Evolutionary conservation across 768 basidiomycete genomes (phyloP).

Genomic region (Phaeolepiota aurea): DNA sequence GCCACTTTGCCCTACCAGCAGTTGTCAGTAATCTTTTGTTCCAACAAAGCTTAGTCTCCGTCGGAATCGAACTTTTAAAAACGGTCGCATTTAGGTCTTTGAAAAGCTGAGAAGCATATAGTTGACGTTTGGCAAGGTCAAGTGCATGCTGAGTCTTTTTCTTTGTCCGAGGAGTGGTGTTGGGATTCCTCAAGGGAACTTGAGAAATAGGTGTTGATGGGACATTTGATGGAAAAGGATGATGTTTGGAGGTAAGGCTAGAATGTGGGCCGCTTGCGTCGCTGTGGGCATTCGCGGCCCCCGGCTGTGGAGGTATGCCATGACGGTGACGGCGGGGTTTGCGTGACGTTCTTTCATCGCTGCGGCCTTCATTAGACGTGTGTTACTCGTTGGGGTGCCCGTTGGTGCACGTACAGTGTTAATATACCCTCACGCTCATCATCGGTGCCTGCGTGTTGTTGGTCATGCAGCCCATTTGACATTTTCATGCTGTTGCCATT

Average conservation of each 20-base stretch:
- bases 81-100: constrained; percentile 47
- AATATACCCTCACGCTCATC: no score
- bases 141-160: constrained; percentile 35
- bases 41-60: constrained; percentile 53
- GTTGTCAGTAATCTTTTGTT: constrained; percentile 58
- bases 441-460: no score
- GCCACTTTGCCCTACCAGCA: constrained; percentile 63
- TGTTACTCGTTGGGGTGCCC: not conserved
- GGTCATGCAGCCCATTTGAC: no score
- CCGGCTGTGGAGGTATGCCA: not conserved
- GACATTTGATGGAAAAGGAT: no score
- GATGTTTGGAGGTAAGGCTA: no score
- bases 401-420: no score
- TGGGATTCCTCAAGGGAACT: not conserved
- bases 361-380: constrained; percentile 2
- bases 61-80: constrained; percentile 48
- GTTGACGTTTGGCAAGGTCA: constrained; percentile 34
- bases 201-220: not conserved
- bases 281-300: no score
- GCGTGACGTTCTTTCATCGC: constrained; percentile 11
- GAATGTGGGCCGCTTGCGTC: no score
- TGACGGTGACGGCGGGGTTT: constrained; percentile 1
- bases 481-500: no score
- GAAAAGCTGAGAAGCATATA: constrained; percentile 55
- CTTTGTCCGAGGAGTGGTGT: constrained; percentile 13